Evolutionary conservation across 441 rosid species (phyloP).

Genomic region (Adansonia gregorii): DNA sequence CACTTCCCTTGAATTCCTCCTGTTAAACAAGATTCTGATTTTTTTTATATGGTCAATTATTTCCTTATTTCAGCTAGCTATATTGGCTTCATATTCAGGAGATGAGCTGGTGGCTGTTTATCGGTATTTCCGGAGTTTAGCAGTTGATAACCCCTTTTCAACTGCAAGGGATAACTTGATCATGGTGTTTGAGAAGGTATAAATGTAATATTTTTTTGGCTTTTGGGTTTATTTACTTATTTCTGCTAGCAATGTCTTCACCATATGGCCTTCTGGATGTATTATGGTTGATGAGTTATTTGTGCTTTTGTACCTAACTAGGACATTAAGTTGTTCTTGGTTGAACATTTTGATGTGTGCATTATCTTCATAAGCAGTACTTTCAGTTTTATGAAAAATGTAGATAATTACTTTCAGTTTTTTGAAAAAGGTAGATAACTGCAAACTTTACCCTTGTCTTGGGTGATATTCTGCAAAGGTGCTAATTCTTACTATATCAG

Average conservation of each 20-base stretch:
- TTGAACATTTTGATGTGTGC: not conserved
- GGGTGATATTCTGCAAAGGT: not conserved
- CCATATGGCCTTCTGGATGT: not conserved
- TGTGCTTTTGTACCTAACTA: not conserved
- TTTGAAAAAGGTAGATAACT: not conserved
- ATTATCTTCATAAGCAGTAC: not conserved
- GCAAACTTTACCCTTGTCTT: not conserved
- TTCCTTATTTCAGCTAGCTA: conserved; percentile 79
- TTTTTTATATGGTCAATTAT: conserved; percentile 13
- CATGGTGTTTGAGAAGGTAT: conserved; percentile 96
- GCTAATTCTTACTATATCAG: not conserved
- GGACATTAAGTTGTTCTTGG: not conserved
- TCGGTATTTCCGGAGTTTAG: conserved; percentile 92
- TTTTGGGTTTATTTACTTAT: too few species aligned
- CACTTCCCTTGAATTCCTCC: not conserved
- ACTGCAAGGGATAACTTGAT: conserved; percentile 98
- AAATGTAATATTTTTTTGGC: not conserved
- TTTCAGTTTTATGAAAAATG: not conserved
- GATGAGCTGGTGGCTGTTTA: conserved; percentile 81
- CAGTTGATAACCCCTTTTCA: conserved; percentile 83
- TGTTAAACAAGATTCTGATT: conserved; percentile 11
- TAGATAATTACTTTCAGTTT: not conserved
- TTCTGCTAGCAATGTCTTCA: too few species aligned
- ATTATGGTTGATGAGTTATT: not conserved
- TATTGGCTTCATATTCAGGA: conserved; percentile 80